phyloP scores from a whole-genome alignment of 208 protist genomes.

The Leishmania turanica region DNA sequence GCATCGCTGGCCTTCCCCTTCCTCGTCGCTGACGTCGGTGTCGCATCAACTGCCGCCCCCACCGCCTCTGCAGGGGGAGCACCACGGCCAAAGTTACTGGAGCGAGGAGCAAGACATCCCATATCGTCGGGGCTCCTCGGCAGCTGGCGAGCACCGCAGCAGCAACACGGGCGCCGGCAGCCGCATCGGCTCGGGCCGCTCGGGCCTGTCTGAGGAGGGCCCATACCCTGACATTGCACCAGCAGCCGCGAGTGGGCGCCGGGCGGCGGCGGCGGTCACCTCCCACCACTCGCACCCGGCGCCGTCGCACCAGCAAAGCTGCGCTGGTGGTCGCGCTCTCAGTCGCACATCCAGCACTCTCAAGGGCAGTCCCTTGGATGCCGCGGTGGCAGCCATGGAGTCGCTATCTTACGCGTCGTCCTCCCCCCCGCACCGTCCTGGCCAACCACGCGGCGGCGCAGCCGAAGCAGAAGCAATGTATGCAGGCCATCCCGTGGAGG shows the following conservation, averaged over 20 bases:
- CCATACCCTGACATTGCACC: background rate
- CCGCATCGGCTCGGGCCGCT: background rate
- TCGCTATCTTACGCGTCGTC: background rate
- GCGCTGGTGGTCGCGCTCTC: background rate
- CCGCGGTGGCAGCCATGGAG: background rate
- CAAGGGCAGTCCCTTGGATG: background rate
- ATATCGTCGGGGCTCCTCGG: background rate
- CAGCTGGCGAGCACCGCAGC: background rate
- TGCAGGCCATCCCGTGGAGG: background rate
- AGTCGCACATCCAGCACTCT: background rate
- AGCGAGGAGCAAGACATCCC: background rate
- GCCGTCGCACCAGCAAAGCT: background rate
- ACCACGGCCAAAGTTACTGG: background rate
- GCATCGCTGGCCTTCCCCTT: background rate
- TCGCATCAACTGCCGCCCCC: background rate
- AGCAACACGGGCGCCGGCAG: background rate
- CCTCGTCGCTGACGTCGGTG: background rate
- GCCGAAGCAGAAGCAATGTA: background rate
- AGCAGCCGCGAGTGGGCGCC: background rate
- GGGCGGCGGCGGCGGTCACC: background rate
- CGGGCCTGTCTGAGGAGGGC: background rate
- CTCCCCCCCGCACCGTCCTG: background rate
- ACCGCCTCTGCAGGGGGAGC: background rate
- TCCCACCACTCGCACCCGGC: background rate
- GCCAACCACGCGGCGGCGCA: background rate